Evolutionary conservation across 176 grass and related monocot genomes (phyloP), one percentile per base, ranked within the genome.

Genomic region (Elaeis guineensis): DNA sequence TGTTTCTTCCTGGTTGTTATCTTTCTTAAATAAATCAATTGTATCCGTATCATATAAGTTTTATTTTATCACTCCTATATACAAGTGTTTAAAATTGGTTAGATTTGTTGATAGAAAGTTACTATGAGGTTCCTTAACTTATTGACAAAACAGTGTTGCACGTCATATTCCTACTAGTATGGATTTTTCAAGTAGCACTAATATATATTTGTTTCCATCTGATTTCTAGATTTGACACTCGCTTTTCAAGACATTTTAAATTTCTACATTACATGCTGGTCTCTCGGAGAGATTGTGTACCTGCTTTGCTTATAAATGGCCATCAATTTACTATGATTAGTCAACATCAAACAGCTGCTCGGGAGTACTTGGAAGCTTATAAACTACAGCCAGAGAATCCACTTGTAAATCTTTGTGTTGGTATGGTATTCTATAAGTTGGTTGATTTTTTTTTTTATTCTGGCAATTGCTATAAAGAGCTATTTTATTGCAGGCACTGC

Each of bases 331-430:
- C 81, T 51, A 67, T 51, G 61, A 82, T 88, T 64, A 91, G 78
- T 44, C 92, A 91, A 53, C 92, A 91, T 74, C 92, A 97, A 72
- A 63, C 87, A 19, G 80, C 92, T 67, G 77, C 83, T 69, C 69
- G 71, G 19, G 92, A 97, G 76, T 97, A 97, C 61, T 80, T 97
- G 65, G 87, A 88, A 53, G 92, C 92, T 63, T 91, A 85, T 72
- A 97, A 88, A 69, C 44, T 97, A 65, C 81, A 91, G 35, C 83
- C 92, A 6, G 83, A 97, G 55, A 88, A 80, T 67, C 83, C 92
- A 21, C 66, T 97, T 19, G 78, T 91, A 52, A 97, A 90, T 75
- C 78, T 97, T 8, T 97, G 92, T 61, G 86, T 90, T 58, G 91
- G 89, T 84, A 84, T 55, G 50, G 19, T 30, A 32, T 54, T 44